Evolutionary conservation across 2,329 filamentous ascomycete genomes (phyloP).

Genomic region (Mycosphaerella sp.): DNA sequence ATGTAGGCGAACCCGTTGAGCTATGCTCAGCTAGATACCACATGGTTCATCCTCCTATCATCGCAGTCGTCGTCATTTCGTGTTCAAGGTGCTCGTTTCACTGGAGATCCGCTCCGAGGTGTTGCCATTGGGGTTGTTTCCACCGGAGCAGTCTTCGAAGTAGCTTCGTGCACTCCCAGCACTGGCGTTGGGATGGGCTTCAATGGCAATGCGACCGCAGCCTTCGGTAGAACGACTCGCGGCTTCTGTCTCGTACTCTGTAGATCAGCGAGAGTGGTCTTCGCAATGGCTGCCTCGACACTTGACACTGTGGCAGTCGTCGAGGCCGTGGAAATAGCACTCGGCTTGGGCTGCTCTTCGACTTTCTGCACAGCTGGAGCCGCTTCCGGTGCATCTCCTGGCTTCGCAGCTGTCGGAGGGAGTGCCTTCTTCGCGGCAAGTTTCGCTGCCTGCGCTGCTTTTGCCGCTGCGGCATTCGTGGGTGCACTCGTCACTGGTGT

Average conservation of each 20-base stretch:
- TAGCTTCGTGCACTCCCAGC: conserved; percentile 17
- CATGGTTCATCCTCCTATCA: neutral
- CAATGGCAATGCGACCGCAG: conserved; percentile 8
- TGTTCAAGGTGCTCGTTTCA: neutral
- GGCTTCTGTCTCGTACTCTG: neutral
- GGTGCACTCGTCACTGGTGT: conserved; percentile 16
- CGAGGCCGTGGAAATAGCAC: neutral
- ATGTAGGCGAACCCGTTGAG: too few species aligned
- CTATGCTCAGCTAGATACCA: too few species aligned
- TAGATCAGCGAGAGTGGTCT: neutral
- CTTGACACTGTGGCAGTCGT: neutral
- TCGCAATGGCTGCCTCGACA: neutral
- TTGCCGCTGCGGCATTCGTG: conserved; percentile 14
- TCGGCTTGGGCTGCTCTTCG: neutral
- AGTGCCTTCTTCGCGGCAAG: conserved; percentile 4
- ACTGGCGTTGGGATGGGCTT: conserved; percentile 19
- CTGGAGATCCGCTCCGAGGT: conserved; percentile 3
- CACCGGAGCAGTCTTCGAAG: conserved; percentile 12
- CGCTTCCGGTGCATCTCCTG: neutral
- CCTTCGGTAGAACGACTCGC: conserved; percentile 7
- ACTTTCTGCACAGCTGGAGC: neutral
- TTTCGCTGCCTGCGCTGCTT: conserved; percentile 7
- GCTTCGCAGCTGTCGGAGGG: neutral
- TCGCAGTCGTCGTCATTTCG: neutral
- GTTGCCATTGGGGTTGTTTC: conserved; percentile 7